Evolutionary conservation across 2,329 filamentous ascomycete genomes (phyloP).

Genomic region (Blastomyces parvus): DNA sequence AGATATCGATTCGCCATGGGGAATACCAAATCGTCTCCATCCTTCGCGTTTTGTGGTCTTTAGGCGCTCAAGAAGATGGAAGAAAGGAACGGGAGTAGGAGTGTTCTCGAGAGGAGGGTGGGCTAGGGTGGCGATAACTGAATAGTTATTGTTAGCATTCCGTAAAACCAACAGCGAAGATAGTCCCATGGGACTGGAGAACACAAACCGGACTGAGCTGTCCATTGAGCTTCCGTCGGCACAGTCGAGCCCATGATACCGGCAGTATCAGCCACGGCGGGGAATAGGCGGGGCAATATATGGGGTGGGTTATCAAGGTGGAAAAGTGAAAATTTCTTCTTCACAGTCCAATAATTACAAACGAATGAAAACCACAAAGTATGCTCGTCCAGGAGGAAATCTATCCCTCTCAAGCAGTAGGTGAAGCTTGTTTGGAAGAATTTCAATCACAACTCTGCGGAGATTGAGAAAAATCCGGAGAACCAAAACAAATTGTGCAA

Average conservation of each 20-base stretch:
- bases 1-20: constrained; percentile 71
- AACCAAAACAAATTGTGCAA: neutral
- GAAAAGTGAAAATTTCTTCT: too few species aligned
- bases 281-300: neutral
- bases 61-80: constrained; percentile 84
- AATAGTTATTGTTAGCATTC: neutral
- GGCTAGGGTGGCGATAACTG: constrained; percentile 57
- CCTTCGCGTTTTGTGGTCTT: constrained; percentile 96
- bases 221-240: constrained; percentile 24
- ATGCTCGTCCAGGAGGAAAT: neutral
- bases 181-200: constrained; percentile 2
- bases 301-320: too few species aligned
- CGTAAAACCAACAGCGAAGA: constrained; percentile 6
- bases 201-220: constrained; percentile 26
- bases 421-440: neutral
- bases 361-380: neutral
- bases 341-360: too few species aligned
- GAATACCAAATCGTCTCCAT: constrained; percentile 80
- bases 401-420: neutral
- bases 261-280: constrained; percentile 2
- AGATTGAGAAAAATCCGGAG: neutral
- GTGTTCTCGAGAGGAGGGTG: constrained; percentile 52
- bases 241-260: constrained; percentile 5
- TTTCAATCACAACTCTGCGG: neutral
- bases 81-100: constrained; percentile 74